phyloP scores from a whole-genome alignment of 139 green algal genomes.

The Coelastrella sp. region DNA sequence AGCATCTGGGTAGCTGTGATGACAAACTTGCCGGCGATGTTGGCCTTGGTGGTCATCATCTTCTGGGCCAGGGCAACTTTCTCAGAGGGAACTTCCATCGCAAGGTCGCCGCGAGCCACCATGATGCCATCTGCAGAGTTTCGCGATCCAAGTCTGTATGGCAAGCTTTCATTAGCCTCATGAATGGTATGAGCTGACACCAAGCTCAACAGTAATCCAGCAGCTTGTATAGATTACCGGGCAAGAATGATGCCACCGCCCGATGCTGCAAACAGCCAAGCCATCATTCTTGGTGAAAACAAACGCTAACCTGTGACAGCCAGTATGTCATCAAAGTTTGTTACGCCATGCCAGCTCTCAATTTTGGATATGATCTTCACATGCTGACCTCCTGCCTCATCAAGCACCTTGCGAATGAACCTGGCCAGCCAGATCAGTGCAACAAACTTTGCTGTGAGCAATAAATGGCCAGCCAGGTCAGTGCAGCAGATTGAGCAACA shows the following conservation, averaged over 20 bases:
- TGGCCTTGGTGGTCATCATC: slow-evolving; percentile 84
- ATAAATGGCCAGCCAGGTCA: slow-evolving; percentile 11
- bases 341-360: slow-evolving; percentile 69
- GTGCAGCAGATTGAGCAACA: neutral
- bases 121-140: slow-evolving; percentile 63
- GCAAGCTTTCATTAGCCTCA: neutral
- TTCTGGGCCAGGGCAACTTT: slow-evolving; percentile 71
- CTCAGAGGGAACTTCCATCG: slow-evolving; percentile 66
- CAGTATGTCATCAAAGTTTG: slow-evolving; percentile 73
- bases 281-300: neutral
- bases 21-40: slow-evolving; percentile 83
- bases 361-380: slow-evolving; percentile 80
- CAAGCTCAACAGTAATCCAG: neutral
- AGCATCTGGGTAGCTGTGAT: slow-evolving; percentile 65
- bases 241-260: neutral
- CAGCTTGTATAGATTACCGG: neutral
- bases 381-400: slow-evolving; percentile 58
- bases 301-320: slow-evolving; percentile 33
- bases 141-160: neutral
- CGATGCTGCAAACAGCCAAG: too few relatives aligned
- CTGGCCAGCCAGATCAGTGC: slow-evolving; percentile 20
- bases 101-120: slow-evolving; percentile 78
- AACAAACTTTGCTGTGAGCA: neutral
- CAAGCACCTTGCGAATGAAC: slow-evolving; percentile 62
- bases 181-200: neutral